These are phyloP conservation scores for Fusarium oligoseptatum DNA, from an alignment of 2,329 filamentous ascomycete genomes.

Conservation along the genomic window DNA sequence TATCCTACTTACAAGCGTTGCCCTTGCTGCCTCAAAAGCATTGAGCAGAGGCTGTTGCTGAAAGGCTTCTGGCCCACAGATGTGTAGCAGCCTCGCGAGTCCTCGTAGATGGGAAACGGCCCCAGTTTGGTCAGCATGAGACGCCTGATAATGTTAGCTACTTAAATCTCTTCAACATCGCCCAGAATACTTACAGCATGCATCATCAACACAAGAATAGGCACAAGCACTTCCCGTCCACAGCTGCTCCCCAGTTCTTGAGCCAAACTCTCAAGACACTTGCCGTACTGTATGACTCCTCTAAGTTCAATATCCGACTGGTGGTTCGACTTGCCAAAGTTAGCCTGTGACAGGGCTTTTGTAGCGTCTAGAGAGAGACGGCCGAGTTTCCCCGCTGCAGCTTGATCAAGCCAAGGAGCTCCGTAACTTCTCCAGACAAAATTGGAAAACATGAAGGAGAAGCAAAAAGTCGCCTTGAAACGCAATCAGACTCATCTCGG, in stretches of 20 bases:
- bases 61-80: background rate
- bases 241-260: background rate
- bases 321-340: constrained; percentile 1
- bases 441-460: constrained; percentile 37
- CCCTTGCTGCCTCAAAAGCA: background rate
- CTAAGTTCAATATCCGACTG: background rate
- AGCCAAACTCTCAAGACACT: background rate
- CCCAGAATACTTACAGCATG: background rate
- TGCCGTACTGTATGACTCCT: background rate
- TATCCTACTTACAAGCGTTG: background rate
- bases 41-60: background rate
- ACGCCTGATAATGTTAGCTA: background rate
- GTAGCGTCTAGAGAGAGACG: constrained; percentile 18
- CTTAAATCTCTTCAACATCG: too few species aligned
- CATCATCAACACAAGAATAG: background rate
- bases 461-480: constrained; percentile 37
- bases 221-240: background rate
- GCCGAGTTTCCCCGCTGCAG: constrained; percentile 31
- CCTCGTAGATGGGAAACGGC: background rate
- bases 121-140: background rate
- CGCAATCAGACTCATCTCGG: constrained; percentile 31
- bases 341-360: background rate
- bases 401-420: constrained; percentile 29
- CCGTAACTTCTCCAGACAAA: constrained; percentile 38
- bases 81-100: background rate